Evolutionary conservation across 306 rosid genomes (phyloP), one percentile per base, ranked within the genome.

Genomic region (Biancaea sappan): DNA sequence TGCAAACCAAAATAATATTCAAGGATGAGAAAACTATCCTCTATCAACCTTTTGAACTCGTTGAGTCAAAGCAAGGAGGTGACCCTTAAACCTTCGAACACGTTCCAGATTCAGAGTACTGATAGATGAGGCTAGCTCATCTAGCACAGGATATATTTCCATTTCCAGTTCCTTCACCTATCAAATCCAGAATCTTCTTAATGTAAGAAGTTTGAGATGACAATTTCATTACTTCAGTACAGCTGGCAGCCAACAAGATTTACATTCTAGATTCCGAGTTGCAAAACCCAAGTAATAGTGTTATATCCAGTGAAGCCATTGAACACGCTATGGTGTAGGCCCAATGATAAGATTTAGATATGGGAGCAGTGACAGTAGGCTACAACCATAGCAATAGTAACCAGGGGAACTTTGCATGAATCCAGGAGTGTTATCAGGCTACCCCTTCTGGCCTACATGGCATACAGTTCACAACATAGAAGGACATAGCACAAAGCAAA

Each of bases 11-110:
- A 51, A 56, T 24, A 18, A 71, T 31, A 83, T 34, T 53, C 31
- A 75, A 74, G 57, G 41, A 51, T 64, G 64, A 67, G 77, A 72
- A 52, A 31, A 62, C 38, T 58, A 26, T 8, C 12, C 50, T 46
- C 18, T 60, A 66, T 61, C 79, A 81, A 88, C 98, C 96, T 94
- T 91, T 81, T 94, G 98, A 77, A 94, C 98, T 54, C 94, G 91
- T 77, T 91, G 97, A 72, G 97, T 91, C 88, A 91, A 75, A 63
- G 91, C 86, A 87, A 91, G 97, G 69, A 91, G 94, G 77, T 90
- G 97, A 38, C 98, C 98, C 88, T 91, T 94, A 73, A 91, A 88
- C 84, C 96, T 85, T 65, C 98, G 85, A 63, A 88, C 96, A n/a
- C 96, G 92, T 75, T 91, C 98, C 31, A 94, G 93, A 85, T 90